phyloP scores from a whole-genome alignment of 139 green algal genomes.

The Closterium sp. region DNA sequence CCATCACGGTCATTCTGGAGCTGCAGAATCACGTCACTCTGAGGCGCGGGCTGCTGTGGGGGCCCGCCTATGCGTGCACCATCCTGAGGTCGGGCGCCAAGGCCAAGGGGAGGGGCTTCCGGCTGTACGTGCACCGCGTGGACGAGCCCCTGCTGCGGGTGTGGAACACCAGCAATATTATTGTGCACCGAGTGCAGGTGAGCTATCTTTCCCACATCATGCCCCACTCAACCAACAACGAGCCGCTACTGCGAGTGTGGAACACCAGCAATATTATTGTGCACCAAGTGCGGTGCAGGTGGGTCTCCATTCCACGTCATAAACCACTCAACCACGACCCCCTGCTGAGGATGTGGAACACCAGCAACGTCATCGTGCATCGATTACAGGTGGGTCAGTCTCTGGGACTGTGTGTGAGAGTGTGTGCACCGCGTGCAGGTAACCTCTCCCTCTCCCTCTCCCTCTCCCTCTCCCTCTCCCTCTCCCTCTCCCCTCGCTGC shows the following conservation, averaged over 20 bases:
- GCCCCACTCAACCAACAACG: no score
- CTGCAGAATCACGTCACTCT: constrained; percentile 22
- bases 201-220: no score
- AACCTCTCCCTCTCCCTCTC: no score
- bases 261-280: not conserved
- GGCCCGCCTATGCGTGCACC: not conserved
- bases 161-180: not conserved
- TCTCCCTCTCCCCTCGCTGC: no score
- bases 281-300: not conserved
- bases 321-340: no score
- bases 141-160: not conserved
- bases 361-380: not conserved
- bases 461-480: no score
- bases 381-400: not conserved
- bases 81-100: not conserved
- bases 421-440: no score
- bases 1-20: not conserved
- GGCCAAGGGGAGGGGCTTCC: not conserved
- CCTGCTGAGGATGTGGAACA: not conserved
- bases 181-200: not conserved
- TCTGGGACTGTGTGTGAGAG: no score
- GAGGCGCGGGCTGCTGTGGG: not conserved
- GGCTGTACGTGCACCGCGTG: not conserved
- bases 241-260: not conserved
- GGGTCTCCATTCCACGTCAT: no score